A percentile compares a stretch with the other conserved stretches of the same genome.
phyloP scores from a whole-genome alignment of 2,329 filamentous ascomycete species.

The Elsinoe ampelina region DNA sequence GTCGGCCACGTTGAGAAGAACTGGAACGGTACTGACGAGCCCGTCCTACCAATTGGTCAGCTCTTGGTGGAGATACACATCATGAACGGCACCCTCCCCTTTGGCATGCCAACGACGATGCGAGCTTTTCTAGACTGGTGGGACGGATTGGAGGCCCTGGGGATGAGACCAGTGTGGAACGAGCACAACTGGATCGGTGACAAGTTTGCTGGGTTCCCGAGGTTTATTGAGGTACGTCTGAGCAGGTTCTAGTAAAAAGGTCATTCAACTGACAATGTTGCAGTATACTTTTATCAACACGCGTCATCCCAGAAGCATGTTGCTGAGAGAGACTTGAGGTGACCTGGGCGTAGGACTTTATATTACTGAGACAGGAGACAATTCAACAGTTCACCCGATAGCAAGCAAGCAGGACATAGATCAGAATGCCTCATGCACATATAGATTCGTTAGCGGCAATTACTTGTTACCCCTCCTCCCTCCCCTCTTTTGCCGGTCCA shows the following conservation, averaged over 20 bases:
- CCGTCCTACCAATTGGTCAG: not conserved
- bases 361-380: not conserved
- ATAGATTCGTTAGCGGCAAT: too few species aligned
- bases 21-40: not conserved
- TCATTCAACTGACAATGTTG: not conserved
- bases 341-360: too few species aligned
- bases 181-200: conserved; percentile 21
- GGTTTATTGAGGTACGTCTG: not conserved
- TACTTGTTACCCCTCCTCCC: conserved; percentile 63
- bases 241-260: not conserved
- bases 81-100: not conserved
- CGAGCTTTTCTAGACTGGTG: conserved; percentile 6
- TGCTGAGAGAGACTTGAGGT: not conserved
- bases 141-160: conserved; percentile 1
- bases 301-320: not conserved
- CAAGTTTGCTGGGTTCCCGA: not conserved
- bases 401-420: not conserved
- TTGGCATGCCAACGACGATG: not conserved
- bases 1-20: too few species aligned
- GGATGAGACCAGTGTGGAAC: conserved; percentile 11
- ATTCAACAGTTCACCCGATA: not conserved
- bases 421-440: not conserved
- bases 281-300: not conserved
- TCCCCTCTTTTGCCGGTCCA: conserved; percentile 73
- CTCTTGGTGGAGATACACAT: conserved; percentile 11